Evolutionary conservation across 1,284 basidiomycete species (phyloP), one percentile per base, ranked within the genome.

Genomic region (Cutaneotrichosporon sp.): DNA sequence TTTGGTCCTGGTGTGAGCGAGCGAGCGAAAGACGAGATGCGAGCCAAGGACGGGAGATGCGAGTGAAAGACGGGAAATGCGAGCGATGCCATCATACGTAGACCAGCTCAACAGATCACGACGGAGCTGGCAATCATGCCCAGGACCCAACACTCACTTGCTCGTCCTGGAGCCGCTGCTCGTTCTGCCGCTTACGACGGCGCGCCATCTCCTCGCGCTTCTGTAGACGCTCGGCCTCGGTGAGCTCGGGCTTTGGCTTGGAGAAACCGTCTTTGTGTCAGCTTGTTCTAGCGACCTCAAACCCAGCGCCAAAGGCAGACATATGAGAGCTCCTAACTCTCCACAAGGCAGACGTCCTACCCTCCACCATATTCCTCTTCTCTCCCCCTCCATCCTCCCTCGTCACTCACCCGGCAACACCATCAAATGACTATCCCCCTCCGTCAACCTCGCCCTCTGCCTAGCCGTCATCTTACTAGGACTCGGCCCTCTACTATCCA

Each of bases 111-210:
- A 26, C 26, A 26, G 26, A 26, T 26, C 26, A 26, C 26, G 26
- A 3, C 26, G 2, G 26, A 16, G 5, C 56, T 21, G 42, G 21
- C 38, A 16, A 5, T 26, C 26, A 26, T 26, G 26, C 26, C 26
- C 26, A 26, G 26, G 2, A 26, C 26, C 26, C 26, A 26, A 26
- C 26, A 75, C 81, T 49, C 64, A 88, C 91, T 86, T 95, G 95
- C 77, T 96, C 92, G 72, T 96, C 92, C 75, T 95, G 91, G 22
- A 93, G 83, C 77, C 90, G 91, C 83, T 94, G 93, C 79, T 94
- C 92, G 21, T 86, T 88, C 65, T 94, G 83, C 70, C 94, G 90
- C 73, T 88, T 90, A 53, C 92, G 84, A 75, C 92, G 90, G 36
- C 92, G 84, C 0, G 92, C 91, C 0, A 88, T 91, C 80, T 96